phyloP scores from a whole-genome alignment of 176 grass and related monocot genomes.

The Carex littledalei region DNA sequence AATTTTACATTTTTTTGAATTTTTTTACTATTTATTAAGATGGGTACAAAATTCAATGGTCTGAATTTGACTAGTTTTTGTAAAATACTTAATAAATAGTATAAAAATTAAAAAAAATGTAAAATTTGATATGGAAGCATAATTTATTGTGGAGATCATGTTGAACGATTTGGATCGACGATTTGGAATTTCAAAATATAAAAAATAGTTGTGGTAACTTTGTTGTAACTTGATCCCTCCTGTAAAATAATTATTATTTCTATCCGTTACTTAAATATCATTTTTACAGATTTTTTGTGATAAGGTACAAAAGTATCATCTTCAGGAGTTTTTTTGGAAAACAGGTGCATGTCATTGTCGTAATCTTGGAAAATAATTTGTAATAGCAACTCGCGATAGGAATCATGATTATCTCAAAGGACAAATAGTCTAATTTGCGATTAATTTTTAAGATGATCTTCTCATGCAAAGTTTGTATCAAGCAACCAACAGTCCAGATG shows the following conservation, averaged over 20 bases:
- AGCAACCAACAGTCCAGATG: background rate
- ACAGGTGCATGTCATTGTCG: background rate
- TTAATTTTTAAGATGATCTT: background rate
- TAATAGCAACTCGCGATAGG: background rate
- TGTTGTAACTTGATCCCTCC: no score
- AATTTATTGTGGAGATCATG: no score
- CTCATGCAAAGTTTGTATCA: background rate
- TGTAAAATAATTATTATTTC: background rate
- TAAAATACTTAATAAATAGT: no score
- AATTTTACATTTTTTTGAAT: no score
- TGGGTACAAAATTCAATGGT: no score
- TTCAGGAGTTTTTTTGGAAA: background rate
- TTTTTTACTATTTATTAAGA: no score
- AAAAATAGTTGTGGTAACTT: no score
- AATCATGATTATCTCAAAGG: background rate
- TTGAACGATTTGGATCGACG: no score
- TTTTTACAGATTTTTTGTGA: background rate
- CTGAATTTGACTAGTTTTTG: no score
- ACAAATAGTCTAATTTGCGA: background rate
- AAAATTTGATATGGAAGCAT: no score
- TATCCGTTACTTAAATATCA: background rate
- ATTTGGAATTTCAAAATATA: no score
- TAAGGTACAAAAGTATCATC: background rate
- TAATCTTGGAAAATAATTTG: background rate
- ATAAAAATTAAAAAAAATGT: no score